Conservation (phyloP, 495 filamentous ascomycete species). For the Podospora australis region DNA sequence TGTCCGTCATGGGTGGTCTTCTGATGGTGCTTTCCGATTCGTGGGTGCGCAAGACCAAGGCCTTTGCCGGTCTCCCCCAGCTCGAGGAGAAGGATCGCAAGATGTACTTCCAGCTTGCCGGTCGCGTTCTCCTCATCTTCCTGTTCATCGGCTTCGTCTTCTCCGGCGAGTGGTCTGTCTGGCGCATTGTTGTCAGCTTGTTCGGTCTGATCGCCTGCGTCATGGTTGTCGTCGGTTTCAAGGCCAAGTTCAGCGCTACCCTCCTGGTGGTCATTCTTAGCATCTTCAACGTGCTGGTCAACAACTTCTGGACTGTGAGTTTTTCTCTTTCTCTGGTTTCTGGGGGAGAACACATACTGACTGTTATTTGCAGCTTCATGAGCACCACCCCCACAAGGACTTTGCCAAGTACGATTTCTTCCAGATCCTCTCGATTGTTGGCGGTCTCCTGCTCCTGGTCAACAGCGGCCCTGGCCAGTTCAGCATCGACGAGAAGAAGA, state of each 20-base stretch:
- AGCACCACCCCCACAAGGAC: constrained; percentile 97
- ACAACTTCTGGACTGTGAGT: constrained; percentile 99
- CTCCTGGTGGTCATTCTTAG: constrained; percentile 90
- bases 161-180: constrained; percentile 84
- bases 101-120: constrained; percentile 99
- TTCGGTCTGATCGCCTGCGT: constrained; percentile 87
- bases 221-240: constrained; percentile 99
- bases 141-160: constrained; percentile 95
- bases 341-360: constrained; percentile 11
- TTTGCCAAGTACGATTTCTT: constrained; percentile 99
- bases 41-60: constrained; percentile 96
- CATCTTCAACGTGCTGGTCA: constrained; percentile 92
- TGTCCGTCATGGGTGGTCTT: constrained; percentile 92
- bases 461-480: constrained; percentile 98
- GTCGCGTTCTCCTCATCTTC: constrained; percentile 93
- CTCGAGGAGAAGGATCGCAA: constrained; percentile 98
- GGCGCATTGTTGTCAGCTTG: constrained; percentile 72
- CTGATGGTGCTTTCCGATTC: constrained; percentile 97
- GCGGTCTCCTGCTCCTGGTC: constrained; percentile 87
- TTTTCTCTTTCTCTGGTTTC: not conserved
- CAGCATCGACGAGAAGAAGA: constrained; percentile 99
- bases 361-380: constrained; percentile 64
- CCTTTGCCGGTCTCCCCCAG: constrained; percentile 86
- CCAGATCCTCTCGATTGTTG: constrained; percentile 98
- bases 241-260: constrained; percentile 96